Evolutionary conservation across 2,329 filamentous ascomycete species (phyloP).

Genomic region (Bipolaris bicolor): DNA sequence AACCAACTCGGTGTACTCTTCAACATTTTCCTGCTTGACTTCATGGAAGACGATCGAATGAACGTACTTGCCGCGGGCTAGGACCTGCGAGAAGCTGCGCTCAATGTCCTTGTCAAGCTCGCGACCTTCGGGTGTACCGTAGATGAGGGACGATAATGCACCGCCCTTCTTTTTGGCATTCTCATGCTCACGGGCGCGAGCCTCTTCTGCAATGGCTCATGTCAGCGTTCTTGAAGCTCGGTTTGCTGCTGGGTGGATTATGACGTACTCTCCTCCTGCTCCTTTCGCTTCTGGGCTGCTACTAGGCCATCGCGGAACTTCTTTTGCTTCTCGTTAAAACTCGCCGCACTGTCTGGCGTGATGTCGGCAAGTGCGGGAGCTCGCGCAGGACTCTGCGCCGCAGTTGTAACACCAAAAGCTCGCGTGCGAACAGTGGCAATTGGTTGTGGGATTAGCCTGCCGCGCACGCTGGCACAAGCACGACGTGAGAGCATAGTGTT

Average conservation of each 20-base stretch:
- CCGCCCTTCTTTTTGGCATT: slow-evolving; percentile 68
- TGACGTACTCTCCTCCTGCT: slow-evolving; percentile 83
- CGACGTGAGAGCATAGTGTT: slow-evolving; percentile 43
- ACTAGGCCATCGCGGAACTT: slow-evolving; percentile 83
- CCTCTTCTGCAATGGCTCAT: slow-evolving; percentile 56
- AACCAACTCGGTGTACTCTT: slow-evolving; percentile 90
- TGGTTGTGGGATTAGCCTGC: slow-evolving; percentile 25
- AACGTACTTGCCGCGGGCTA: slow-evolving; percentile 96
- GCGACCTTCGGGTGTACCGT: slow-evolving; percentile 93
- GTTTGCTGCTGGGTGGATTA: slow-evolving; percentile 49
- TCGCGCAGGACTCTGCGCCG: slow-evolving; percentile 33
- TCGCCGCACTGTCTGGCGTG: slow-evolving; percentile 70
- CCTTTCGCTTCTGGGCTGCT: slow-evolving; percentile 75
- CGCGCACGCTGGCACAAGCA: slow-evolving; percentile 36
- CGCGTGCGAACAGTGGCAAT: slow-evolving; percentile 28
- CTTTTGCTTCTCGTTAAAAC: slow-evolving; percentile 84
- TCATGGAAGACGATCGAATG: slow-evolving; percentile 97
- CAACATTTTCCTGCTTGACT: slow-evolving; percentile 92
- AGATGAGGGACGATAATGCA: slow-evolving; percentile 85
- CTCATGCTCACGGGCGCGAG: slow-evolving; percentile 65
- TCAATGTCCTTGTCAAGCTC: slow-evolving; percentile 96
- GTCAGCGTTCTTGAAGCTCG: slow-evolving; percentile 49
- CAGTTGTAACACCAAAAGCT: slow-evolving; percentile 36
- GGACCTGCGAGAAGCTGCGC: slow-evolving; percentile 91
- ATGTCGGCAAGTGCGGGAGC: slow-evolving; percentile 85